Evolutionary conservation across 768 basidiomycete species (phyloP), one percentile per base, ranked within the genome.

Genomic region (Vararia minispora): DNA sequence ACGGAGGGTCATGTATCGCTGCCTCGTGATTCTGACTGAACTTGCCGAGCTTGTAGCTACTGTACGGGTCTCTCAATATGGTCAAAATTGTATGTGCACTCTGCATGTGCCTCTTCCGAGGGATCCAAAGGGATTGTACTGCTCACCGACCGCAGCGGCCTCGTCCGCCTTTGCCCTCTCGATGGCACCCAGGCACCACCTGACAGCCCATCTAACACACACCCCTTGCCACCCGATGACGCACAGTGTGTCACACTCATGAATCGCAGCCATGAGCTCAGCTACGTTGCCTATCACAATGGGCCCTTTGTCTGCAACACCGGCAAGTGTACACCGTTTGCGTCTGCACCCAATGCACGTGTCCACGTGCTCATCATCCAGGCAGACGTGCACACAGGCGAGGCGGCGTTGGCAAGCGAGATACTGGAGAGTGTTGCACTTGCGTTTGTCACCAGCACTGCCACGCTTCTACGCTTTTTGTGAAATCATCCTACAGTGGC

Each of bases 91-190:
- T n/a, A n/a, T n/a, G n/a, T n/a, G n/a, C n/a, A n/a, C n/a, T n/a
- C n/a, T n/a, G n/a, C n/a, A n/a, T n/a, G n/a, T n/a, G n/a, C n/a
- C n/a, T n/a, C n/a, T n/a, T n/a, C n/a, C n/a, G n/a, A n/a, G n/a
- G n/a, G n/a, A n/a, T n/a, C n/a, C n/a, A n/a, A n/a, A n/a, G n/a
- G n/a, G n/a, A n/a, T n/a, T n/a, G n/a, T n/a, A n/a, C 58, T 68
- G 41, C 37, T 74, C 12, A 68, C 72, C 9, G 54, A 37, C 5
- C 51, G 50, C 5, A 28, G 33, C 5, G 73, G 73, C 4, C 41
- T 60, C 1, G 57, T 76, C 39, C 52, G 64, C 14, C 40, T 76
- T 9, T 75, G 61, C 41, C 52, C 60, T 0, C 69, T 74, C 37
- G 32, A 28, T 16, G 39, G 22, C 7, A 48, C 46, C 21, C 36